phyloP scores from a whole-genome alignment of 768 basidiomycete genomes.

The Pisolithus sp. region DNA sequence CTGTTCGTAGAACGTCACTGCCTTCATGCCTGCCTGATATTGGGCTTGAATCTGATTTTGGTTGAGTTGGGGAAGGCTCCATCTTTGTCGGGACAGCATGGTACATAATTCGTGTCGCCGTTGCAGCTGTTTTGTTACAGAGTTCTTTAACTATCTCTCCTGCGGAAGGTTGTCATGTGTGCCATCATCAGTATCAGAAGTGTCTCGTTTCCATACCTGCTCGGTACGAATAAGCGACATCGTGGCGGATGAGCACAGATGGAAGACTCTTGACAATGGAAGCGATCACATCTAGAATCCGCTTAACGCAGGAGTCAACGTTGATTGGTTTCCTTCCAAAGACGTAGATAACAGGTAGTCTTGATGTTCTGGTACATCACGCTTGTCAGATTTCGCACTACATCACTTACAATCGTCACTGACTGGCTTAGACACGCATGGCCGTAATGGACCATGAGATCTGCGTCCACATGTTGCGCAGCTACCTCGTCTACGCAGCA shows the following conservation, averaged over 20 bases:
- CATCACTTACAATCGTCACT: constrained; percentile 22
- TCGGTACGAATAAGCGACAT: constrained; percentile 70
- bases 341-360: constrained; percentile 85
- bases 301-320: constrained; percentile 40
- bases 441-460: constrained; percentile 90
- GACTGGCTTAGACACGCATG: constrained; percentile 94
- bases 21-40: not conserved
- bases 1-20: not conserved
- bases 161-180: constrained; percentile 2
- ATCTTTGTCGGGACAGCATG: constrained; percentile 25
- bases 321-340: constrained; percentile 75
- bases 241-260: constrained; percentile 58
- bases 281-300: constrained; percentile 33
- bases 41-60: not conserved
- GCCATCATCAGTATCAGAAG: not conserved
- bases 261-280: constrained; percentile 3
- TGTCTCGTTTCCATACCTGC: constrained; percentile 39
- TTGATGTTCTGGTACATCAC: constrained; percentile 57
- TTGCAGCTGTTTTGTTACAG: constrained; percentile 14
- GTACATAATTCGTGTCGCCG: constrained; percentile 32
- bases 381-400: not conserved
- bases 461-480: constrained; percentile 88
- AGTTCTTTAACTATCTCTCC: constrained; percentile 14
- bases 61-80: constrained; percentile 8
- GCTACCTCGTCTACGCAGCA: constrained; percentile 97